Conservation (phyloP, 2,329 filamentous ascomycete genomes). For the Ramularia endophylla region DNA sequence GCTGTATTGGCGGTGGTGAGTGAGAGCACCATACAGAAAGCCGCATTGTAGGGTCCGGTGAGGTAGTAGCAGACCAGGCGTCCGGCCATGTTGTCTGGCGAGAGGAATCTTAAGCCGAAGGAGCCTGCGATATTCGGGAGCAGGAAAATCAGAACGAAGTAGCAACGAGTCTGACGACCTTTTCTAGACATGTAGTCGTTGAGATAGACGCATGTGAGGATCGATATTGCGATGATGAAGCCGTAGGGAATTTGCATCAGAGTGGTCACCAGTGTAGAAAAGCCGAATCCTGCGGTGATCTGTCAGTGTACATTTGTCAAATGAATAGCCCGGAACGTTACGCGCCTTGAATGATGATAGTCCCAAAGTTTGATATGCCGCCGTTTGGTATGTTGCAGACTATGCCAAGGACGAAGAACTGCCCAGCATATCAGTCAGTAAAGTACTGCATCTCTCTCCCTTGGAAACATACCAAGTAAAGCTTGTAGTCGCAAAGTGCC, state of each 20-base stretch:
- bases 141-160: conserved; percentile 52
- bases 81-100: conserved; percentile 45
- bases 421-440: too few relatives aligned
- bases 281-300: conserved; percentile 43
- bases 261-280: conserved; percentile 49
- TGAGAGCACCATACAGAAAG: conserved; percentile 47
- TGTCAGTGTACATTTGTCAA: too few relatives aligned
- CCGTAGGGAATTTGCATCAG: conserved; percentile 50
- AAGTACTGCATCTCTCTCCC: too few relatives aligned
- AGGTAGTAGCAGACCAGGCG: conserved; percentile 55
- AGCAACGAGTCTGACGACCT: conserved; percentile 29
- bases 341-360: too few relatives aligned
- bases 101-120: conserved; percentile 53
- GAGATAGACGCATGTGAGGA: conserved; percentile 43
- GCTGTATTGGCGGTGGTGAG: conserved; percentile 47
- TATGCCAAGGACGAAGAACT: conserved; percentile 47
- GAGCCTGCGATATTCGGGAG: conserved; percentile 55
- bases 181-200: conserved; percentile 37
- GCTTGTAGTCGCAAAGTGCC: conserved; percentile 53
- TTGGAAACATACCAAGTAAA: conserved; percentile 39
- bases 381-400: conserved; percentile 52
- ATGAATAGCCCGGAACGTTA: too few relatives aligned
- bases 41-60: conserved; percentile 47
- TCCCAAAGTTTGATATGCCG: conserved; percentile 51
- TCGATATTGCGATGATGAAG: conserved; percentile 45